Evolutionary conservation across 2,329 filamentous ascomycete genomes (phyloP).

Genomic region (Sphaerulina populicola): DNA sequence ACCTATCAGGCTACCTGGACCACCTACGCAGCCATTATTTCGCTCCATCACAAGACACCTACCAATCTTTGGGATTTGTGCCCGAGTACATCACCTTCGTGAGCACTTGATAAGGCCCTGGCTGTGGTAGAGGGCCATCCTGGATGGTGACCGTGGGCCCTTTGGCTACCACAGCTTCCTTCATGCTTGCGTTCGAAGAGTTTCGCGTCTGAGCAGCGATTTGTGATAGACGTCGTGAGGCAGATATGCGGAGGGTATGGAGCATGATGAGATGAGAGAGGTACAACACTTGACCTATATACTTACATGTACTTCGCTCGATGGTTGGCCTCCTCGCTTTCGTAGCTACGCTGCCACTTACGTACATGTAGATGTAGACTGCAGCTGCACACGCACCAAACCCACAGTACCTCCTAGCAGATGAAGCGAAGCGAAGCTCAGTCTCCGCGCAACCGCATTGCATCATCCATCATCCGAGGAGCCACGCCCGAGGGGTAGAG

Average conservation of each 20-base stretch:
- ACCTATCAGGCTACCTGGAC: no score
- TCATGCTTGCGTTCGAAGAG: conserved; percentile 26
- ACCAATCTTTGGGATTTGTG: conserved; percentile 32
- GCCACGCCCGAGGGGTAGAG: not conserved
- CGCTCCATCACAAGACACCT: not conserved
- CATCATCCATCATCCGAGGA: not conserved
- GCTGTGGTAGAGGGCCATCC: conserved; percentile 38
- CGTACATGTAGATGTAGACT: no score
- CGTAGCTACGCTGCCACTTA: no score
- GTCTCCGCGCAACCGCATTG: not conserved
- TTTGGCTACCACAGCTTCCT: conserved; percentile 33
- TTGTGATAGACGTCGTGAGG: conserved; percentile 16
- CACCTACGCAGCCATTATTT: not conserved
- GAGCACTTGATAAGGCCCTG: conserved; percentile 29
- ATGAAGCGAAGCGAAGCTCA: no score
- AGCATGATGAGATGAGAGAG: conserved; percentile 11
- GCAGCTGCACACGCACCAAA: no score
- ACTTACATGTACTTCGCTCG: not conserved
- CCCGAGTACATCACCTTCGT: conserved; percentile 30
- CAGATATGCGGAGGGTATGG: conserved; percentile 15
- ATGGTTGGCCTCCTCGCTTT: not conserved
- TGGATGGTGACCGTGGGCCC: conserved; percentile 33
- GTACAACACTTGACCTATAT: not conserved
- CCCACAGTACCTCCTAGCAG: no score
- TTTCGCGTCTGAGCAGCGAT: conserved; percentile 17